phyloP scores from a whole-genome alignment of 495 filamentous ascomycete species.

The Neurospora sp. region DNA sequence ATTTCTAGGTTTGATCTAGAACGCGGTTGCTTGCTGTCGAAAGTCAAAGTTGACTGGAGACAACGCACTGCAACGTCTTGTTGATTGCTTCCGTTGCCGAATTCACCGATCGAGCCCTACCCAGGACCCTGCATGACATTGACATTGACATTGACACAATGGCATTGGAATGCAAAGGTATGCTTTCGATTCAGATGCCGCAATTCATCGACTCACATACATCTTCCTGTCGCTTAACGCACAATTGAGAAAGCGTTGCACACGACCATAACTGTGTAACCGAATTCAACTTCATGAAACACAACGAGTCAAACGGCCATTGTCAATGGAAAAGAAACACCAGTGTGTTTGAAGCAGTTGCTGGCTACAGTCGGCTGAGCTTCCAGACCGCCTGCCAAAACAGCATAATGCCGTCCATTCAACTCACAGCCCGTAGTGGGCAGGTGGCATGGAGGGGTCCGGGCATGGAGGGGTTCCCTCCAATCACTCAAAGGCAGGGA shows the following conservation, averaged over 20 bases:
- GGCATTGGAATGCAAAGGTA: not conserved
- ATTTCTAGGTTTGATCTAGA: not conserved
- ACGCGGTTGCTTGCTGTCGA: not conserved
- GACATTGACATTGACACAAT: not conserved
- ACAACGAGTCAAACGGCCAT: not conserved
- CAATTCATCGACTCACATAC: not conserved
- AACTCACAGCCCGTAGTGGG: not conserved
- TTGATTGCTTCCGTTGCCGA: not conserved
- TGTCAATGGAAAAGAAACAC: not conserved
- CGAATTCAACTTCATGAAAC: not conserved
- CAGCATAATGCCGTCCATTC: not conserved
- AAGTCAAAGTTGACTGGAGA: not conserved
- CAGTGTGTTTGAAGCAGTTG: not conserved
- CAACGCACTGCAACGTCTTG: not conserved
- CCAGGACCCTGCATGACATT: not conserved
- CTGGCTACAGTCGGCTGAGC: not conserved
- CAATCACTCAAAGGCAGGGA: not conserved
- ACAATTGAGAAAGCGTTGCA: not conserved
- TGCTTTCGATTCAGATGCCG: not conserved
- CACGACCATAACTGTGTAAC: not conserved
- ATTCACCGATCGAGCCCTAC: not conserved
- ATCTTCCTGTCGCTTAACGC: not conserved
- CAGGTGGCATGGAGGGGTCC: conserved; percentile 1
- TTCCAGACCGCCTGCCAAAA: conserved; percentile 11
- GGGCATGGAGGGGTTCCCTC: not conserved